Evolutionary conservation across 1,139 yeast species (phyloP).

Genomic region (Dujonia santamariae): DNA sequence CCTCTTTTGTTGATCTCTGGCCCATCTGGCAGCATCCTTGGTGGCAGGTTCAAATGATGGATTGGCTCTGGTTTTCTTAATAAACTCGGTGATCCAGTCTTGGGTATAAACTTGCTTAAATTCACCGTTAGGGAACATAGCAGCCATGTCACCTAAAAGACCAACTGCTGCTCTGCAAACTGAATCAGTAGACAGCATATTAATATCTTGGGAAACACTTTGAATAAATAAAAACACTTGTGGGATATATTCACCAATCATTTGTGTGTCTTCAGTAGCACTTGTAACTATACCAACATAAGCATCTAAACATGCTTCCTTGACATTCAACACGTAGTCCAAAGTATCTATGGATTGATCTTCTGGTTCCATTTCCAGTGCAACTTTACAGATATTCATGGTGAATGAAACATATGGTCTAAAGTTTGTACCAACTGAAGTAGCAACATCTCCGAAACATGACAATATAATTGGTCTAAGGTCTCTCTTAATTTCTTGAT

Average conservation of each 20-base stretch:
- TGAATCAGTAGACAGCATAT: conserved; percentile 58
- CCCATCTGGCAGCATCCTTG: conserved; percentile 93
- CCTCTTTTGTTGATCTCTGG: conserved; percentile 79
- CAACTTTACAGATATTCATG: conserved; percentile 65
- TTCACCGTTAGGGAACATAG: conserved; percentile 77
- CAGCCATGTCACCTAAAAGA: conserved; percentile 85
- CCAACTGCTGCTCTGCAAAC: conserved; percentile 82
- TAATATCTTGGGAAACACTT: conserved; percentile 56
- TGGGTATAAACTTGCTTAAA: conserved; percentile 63
- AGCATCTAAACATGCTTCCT: conserved; percentile 88
- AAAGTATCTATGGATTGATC: conserved; percentile 69
- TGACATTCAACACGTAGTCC: conserved; percentile 69
- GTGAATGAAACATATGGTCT: conserved; percentile 75
- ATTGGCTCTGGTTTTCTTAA: conserved; percentile 69
- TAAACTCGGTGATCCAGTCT: conserved; percentile 76
- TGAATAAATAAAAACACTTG: conserved; percentile 70
- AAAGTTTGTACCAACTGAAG: conserved; percentile 77
- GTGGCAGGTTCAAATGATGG: conserved; percentile 61
- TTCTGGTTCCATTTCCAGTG: conserved; percentile 49
- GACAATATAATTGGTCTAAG: conserved; percentile 85
- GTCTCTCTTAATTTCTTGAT: conserved; percentile 67
- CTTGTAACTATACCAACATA: conserved; percentile 96
- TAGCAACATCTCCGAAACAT: conserved; percentile 96
- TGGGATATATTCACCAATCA: conserved; percentile 61
- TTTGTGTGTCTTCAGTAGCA: conserved; percentile 63